phyloP scores from a whole-genome alignment of 164 flowering plant genomes.

The Chimonanthus salicifolius region DNA sequence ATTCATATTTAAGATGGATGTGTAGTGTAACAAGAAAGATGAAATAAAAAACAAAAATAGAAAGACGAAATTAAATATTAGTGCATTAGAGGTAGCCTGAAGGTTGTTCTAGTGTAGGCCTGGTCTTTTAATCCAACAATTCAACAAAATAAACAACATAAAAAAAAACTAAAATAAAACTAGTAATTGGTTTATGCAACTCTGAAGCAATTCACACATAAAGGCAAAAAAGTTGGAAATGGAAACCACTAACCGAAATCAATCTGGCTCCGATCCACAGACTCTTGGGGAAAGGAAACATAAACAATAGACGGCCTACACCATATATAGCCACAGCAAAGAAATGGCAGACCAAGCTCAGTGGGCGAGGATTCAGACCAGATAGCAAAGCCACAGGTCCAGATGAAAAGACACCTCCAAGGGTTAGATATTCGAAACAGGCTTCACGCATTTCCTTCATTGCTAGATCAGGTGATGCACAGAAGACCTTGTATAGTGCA shows the following conservation, averaged over 20 bases:
- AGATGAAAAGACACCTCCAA: slow-evolving; percentile 65
- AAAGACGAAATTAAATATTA: no score
- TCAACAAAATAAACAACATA: no score
- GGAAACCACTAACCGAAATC: slow-evolving; percentile 43
- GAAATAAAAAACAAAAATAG: no score
- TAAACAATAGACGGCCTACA: slow-evolving; percentile 73
- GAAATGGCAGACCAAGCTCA: slow-evolving; percentile 84
- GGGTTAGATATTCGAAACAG: slow-evolving; percentile 79
- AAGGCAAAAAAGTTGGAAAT: background rate
- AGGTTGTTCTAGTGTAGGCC: no score
- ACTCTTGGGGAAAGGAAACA: slow-evolving; percentile 76
- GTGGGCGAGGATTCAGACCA: slow-evolving; percentile 83
- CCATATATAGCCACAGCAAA: slow-evolving; percentile 89
- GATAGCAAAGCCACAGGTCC: slow-evolving; percentile 85
- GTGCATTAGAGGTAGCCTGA: no score
- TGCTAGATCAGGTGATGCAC: slow-evolving; percentile 85
- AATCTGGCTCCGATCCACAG: slow-evolving; percentile 85
- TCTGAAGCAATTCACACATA: no score
- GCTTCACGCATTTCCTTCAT: slow-evolving; percentile 92
- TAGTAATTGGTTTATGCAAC: no score
- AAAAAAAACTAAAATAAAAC: no score
- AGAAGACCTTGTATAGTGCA: slow-evolving; percentile 70
- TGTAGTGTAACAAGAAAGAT: no score
- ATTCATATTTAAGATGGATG: no score
- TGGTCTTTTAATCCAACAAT: no score